These are phyloP conservation scores for Trametopsis cervina DNA, from an alignment of 768 basidiomycete species.

Conservation along the genomic window DNA sequence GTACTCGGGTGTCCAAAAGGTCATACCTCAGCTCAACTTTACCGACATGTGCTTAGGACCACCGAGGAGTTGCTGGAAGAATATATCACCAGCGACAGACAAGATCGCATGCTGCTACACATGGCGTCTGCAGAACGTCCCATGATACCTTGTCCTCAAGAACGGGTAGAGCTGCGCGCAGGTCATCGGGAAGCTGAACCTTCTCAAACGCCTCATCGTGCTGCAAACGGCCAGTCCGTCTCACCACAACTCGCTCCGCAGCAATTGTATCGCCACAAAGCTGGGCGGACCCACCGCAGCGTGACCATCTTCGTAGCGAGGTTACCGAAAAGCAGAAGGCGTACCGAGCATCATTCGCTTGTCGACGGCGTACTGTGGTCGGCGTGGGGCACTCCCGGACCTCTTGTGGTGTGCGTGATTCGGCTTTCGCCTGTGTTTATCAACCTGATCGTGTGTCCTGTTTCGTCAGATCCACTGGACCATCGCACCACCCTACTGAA, in stretches of 20 bases:
- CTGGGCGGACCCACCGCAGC: not conserved
- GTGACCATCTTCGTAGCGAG: too few relatives aligned
- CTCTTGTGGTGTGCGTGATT: not conserved
- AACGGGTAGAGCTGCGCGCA: constrained; percentile 10
- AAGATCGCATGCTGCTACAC: not conserved
- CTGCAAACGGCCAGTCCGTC: constrained; percentile 9
- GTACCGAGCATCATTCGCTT: too few relatives aligned
- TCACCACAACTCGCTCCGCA: constrained; percentile 9
- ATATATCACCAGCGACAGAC: not conserved
- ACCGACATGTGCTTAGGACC: not conserved
- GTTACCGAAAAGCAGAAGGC: too few relatives aligned
- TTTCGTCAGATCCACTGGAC: not conserved
- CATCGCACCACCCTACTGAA: not conserved
- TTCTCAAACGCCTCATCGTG: constrained; percentile 2
- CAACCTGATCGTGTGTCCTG: not conserved
- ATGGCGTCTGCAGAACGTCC: not conserved
- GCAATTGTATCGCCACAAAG: constrained; percentile 1
- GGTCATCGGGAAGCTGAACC: constrained; percentile 3
- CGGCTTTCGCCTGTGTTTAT: not conserved
- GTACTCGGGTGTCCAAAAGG: not conserved
- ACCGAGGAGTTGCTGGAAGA: not conserved
- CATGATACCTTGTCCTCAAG: constrained; percentile 1
- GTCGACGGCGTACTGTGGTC: too few relatives aligned
- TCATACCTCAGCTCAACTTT: not conserved
- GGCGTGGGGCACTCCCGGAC: too few relatives aligned